Evolutionary conservation across 2,329 filamentous ascomycete species (phyloP), one percentile per base, ranked within the genome.

Genomic region (Epichloe bromicola): DNA sequence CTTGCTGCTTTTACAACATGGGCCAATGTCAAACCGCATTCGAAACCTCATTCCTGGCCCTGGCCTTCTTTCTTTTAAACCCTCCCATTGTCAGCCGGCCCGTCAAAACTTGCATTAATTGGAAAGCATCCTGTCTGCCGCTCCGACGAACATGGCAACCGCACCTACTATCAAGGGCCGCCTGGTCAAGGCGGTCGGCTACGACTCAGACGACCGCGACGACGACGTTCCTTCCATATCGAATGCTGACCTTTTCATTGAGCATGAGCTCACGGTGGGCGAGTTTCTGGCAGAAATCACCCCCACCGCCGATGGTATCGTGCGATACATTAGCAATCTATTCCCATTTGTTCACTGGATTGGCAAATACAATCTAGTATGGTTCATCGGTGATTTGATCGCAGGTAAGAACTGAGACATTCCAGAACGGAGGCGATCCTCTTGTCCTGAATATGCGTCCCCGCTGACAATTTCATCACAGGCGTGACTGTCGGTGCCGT

Each of bases 291-390:
- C 59, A 15, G 67, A 71, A 48, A 59, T 69, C 15, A 60, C 62
- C 0, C 70, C 71, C 3, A 60, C 65, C 1, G 19, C 53, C n/a
- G 59, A 54, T 1, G 61, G 61, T 6, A 50, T 67, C 7, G 59
- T 54, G 6, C 51, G 50, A 37, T 74, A 74, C 54, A 37, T 73
- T 48, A 63, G 61, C 52, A 65, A 63, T 54, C 60, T 76, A 17
- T 75, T 76, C 54, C 74, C 74, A 2, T 76, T 75, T 58, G 58
- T 70, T 52, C 64, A 63, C 14, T 76, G 74, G 74, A 72, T 75
- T 50, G 68, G 68, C 55, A 74, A 72, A 49, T 76, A 76, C 60
- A 76, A 75, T 54, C 54, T 63, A 50, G 64, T 65, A 12, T 76
- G 73, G 73, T 62, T 74, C 33, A 49, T 70, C 26, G 73, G 72